Evolutionary conservation across 768 basidiomycete species (phyloP), one percentile per base, ranked within the genome.

Genomic region (Heimioporus sp.): DNA sequence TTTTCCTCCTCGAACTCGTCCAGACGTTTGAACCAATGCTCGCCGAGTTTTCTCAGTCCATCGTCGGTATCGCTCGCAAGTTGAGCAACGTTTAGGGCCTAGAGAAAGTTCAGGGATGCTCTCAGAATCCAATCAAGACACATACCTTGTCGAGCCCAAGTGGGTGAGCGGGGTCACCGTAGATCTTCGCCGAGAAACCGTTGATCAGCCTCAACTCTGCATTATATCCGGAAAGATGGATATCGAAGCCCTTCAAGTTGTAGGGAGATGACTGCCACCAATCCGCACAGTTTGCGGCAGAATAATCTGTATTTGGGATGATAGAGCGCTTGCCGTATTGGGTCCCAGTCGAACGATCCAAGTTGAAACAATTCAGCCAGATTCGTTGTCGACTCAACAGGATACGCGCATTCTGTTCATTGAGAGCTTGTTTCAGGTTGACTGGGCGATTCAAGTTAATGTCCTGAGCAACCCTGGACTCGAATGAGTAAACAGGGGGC

Each of bases 351-450:
- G 92, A 94, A 20, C 92, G 85, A 67, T 98, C 94, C 38, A 96
- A 73, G 68, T 94, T 92, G 72, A 87, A 91, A 69, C 91, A 94
- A 64, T 86, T 89, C 51, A 96, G 71, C 93, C 93, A 98, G 7
- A 89, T 80, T 19, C 93, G 82, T 47, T 92, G 91, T 38, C 94
- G 85, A 64, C 94, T 96, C 49, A 93, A 80, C 71, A 93, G 82
- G 71, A 94, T 89, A 37, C 94, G 81, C 8, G 87, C 87, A 53
- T 90, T 86, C 51, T 80, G 80, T 66, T 94, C 91, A 60, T 90
- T 90, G 13, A 82, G 72, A 10, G 89, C 24, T 28, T 28, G 86
- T 58, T 86, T 83, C 21, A 84, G 82, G 2, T 83, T 82, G 39
- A 78, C 78, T 2, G 88, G 89, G 30, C 87, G 78, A 59, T 97